Evolutionary conservation across 164 flowering plant genomes (phyloP), one percentile per base, ranked within the genome.

Genomic region (Cinnamomum chago): DNA sequence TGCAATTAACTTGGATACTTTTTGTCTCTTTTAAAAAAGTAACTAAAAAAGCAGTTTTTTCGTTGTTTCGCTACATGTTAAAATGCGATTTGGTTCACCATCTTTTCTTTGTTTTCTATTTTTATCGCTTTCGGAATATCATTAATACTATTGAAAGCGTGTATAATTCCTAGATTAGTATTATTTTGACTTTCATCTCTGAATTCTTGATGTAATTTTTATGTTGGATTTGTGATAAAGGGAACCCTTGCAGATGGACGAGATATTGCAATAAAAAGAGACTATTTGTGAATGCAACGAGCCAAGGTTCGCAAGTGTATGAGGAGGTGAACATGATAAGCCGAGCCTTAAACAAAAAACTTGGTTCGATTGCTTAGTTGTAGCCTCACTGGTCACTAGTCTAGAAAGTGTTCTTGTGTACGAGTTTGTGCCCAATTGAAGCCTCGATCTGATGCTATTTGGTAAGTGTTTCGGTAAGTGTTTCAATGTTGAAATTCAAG

Each of bases 251-350:
- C 65, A 28, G 92, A 87, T 71, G 90, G 90, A 6, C 82, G 89
- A 78, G 90, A 86, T 74, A 79, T 88, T 17, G 89, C 90, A 0
- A 58, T 89, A 22, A 89, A 22, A 89, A 89, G 70, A 77, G 90
- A 10, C 73, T 86, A 20, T 84, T 71, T 28, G 4, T 76, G 1
- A 82, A 33, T 4, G 67, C 77, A 9, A 80, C 58, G 47, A 50
- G 35, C 11, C 67, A 51, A 33, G 24, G 65, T 6, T 47, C 50
- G 25, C 84, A 86, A 25, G 22, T 88, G 22, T 74, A 70, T 72
- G 84, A 84, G 68, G 89, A 89, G 73, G 77, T 88, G 60, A 78
- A 84, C 33, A 75, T 88, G 14, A 83, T 89, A 5, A 83, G 87
- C 71, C 73, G 73, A 20, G 84, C 79, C 20, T 71, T n/a, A n/a